Conservation (phyloP, 371 early-diverging fungal genomes). For the Mucor saturninus region DNA sequence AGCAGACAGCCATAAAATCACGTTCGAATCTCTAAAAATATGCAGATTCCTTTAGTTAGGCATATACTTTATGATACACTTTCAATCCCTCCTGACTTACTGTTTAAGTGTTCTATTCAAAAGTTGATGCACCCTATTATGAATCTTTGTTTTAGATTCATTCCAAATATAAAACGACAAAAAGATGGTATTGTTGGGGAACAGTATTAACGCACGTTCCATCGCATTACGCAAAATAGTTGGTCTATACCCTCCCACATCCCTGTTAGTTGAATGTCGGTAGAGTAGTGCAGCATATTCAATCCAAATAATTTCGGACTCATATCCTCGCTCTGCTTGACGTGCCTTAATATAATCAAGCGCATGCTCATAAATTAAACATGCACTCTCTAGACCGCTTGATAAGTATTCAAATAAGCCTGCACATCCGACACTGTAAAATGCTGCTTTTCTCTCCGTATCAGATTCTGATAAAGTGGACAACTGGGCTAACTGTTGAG, state of each 20-base stretch:
- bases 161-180: constrained; percentile 67
- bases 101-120: constrained; percentile 45
- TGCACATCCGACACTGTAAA: constrained; percentile 49
- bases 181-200: constrained; percentile 67
- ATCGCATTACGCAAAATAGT: constrained; percentile 53
- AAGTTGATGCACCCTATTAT: constrained; percentile 64
- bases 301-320: constrained; percentile 47
- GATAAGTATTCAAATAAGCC: constrained; percentile 65
- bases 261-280: constrained; percentile 37
- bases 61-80: too few species aligned
- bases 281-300: constrained; percentile 51
- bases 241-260: constrained; percentile 48
- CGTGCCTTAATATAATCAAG: constrained; percentile 45
- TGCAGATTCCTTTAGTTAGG: too few species aligned
- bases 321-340: constrained; percentile 48
- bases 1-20: constrained; percentile 64
- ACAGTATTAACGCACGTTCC: constrained; percentile 49
- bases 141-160: constrained; percentile 67
- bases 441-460: constrained; percentile 37
- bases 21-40: constrained; percentile 49
- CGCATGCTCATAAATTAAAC: constrained; percentile 52
- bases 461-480: constrained; percentile 31
- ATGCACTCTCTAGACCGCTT: constrained; percentile 52
- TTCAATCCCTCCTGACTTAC: constrained; percentile 25
- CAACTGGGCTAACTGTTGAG: constrained; percentile 33